A percentile compares a stretch with the other conserved stretches of the same genome.
These are phyloP conservation scores for Trypanosoma melophagium DNA, from an alignment of 208 protist species.

Conservation along the genomic window DNA sequence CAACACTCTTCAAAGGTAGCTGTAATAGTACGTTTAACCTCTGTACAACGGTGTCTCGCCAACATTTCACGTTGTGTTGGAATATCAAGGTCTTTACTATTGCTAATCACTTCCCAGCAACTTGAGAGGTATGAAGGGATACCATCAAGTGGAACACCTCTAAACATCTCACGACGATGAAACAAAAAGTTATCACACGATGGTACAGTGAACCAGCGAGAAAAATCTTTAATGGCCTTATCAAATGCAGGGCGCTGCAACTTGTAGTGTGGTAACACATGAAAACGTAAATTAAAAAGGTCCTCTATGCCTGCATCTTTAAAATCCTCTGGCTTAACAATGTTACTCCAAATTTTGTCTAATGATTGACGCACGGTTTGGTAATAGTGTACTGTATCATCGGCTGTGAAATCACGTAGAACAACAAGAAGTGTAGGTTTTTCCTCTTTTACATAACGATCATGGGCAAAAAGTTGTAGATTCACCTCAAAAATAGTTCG, in stretches of 20 bases:
- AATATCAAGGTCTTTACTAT: conserved; percentile 96
- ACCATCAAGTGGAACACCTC: conserved; percentile 81
- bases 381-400: conserved; percentile 73
- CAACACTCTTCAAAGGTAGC: conserved; percentile 51
- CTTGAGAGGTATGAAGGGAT: conserved; percentile 79
- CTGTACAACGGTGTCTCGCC: conserved; percentile 92
- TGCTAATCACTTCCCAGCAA: conserved; percentile 93
- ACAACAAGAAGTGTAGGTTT: conserved; percentile 97
- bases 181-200: conserved; percentile 67
- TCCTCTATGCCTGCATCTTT: conserved; percentile 54
- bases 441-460: conserved; percentile 67
- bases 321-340: conserved; percentile 69
- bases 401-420: conserved; percentile 93
- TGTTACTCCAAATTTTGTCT: conserved; percentile 92
- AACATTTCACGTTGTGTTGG: conserved; percentile 96
- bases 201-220: conserved; percentile 57
- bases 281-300: conserved; percentile 73
- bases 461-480: conserved; percentile 92
- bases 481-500: conserved; percentile 97
- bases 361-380: conserved; percentile 89
- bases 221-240: conserved; percentile 41
- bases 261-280: conserved; percentile 84
- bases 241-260: conserved; percentile 73
- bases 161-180: conserved; percentile 67
- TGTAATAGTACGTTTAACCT: conserved; percentile 68